phyloP scores from a whole-genome alignment of 805 yeast genomes.

The Metschnikowia continentalis region DNA sequence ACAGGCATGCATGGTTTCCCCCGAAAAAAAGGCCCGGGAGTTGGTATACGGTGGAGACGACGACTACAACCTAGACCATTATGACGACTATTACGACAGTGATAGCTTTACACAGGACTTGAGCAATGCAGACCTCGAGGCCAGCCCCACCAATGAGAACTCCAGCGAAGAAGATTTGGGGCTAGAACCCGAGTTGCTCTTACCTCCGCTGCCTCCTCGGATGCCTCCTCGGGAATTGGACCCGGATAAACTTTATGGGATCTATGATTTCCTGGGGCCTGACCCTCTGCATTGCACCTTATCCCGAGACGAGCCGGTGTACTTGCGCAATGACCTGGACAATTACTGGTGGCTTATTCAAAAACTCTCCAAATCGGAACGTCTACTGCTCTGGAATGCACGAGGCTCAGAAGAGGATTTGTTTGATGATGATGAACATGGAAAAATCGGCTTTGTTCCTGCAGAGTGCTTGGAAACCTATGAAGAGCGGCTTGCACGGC shows the following conservation, averaged over 20 bases:
- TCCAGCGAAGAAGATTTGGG: conserved; percentile 21
- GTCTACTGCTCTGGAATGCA: conserved; percentile 14
- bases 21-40: background rate
- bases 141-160: conserved; percentile 3
- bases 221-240: conserved; percentile 80
- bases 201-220: conserved; percentile 63
- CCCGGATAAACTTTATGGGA: conserved; percentile 79
- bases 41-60: conserved; percentile 4
- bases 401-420: conserved; percentile 16
- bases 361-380: conserved; percentile 34
- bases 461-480: conserved; percentile 93
- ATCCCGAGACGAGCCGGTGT: conserved; percentile 75
- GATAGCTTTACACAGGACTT: conserved; percentile 17
- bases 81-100: conserved; percentile 11
- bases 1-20: background rate
- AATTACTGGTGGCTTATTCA: conserved; percentile 94
- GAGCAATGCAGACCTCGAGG: conserved; percentile 18
- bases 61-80: conserved; percentile 7
- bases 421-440: conserved; percentile 44
- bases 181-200: conserved; percentile 40
- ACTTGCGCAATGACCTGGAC: conserved; percentile 80
- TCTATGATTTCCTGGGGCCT: conserved; percentile 85
- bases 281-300: conserved; percentile 89
- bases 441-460: conserved; percentile 89
- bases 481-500: conserved; percentile 83